Base-by-base conservation (phyloP, 2,329 filamentous ascomycete genomes). In the Epichloe gansuensis region DNA sequence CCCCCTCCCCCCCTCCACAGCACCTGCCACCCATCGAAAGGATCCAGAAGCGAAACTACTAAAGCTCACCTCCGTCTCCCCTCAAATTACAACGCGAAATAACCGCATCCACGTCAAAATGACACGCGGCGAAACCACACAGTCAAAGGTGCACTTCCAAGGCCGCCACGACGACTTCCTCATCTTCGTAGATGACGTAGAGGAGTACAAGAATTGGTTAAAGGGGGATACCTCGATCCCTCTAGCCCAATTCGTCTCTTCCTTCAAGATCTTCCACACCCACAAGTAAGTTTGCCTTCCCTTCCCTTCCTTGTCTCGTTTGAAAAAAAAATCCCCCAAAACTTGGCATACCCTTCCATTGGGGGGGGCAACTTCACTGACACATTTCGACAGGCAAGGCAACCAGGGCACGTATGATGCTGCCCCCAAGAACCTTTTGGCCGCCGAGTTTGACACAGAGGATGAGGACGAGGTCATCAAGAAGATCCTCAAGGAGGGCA, bases 191-290 rank as follows among this genome's bases (percentile, higher is more conserved):
- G 78, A 82, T 57, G 77, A 80, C 59, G 58, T 67, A 51, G 71
- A 86, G 55, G 74, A 77, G 47, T 82, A 88, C 62, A 75, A 87
- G 69, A 83, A 91, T 68, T 97, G 91, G 91, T 81, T 35, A 5
- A 44, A 83, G 74, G 73, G 66, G 4, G 91, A 97, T 74, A 82
- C 80, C 65, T 83, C 78, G 34, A 74, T 93, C 34, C 86, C 93
- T 39, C 73, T 97, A 47, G 78, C 87, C 1, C 83, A 96, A 63
- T 90, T 98, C 52, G 78, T 97, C 52, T 88, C 84, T 53, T 78
- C 85, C 7, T 97, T 88, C 77, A 87, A 95, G 77, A 76, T 98
- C 64, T 95, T 95, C 64, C 74, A 85, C 43, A 95, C 89, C 38
- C 87, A 94, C 74, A 86, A 84, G 90, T 96, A 77, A 73, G 86